Conservation (phyloP, 495 filamentous ascomycete genomes). For the Apodospora peruviana region DNA sequence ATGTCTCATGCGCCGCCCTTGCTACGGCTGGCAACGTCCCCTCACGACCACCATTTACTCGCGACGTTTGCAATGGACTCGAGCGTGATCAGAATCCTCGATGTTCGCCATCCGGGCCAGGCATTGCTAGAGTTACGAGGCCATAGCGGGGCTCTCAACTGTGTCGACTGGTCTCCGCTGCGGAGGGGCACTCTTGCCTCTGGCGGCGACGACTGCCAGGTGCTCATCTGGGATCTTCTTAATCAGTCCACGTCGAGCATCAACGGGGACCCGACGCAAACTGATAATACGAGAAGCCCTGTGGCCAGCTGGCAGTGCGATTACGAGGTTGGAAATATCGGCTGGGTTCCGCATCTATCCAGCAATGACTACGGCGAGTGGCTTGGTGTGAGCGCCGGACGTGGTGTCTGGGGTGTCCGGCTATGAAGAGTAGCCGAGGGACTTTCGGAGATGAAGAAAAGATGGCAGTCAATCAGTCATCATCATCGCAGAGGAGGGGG, state of each 20-base stretch:
- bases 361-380: conserved; percentile 80
- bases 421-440: conserved; percentile 4
- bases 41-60: conserved; percentile 90
- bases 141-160: conserved; percentile 81
- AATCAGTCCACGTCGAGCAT: conserved; percentile 54
- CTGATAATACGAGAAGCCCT: conserved; percentile 61
- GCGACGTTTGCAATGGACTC: conserved; percentile 95
- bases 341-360: conserved; percentile 79
- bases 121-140: conserved; percentile 90
- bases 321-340: conserved; percentile 91
- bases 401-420: conserved; percentile 75
- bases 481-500: neutral
- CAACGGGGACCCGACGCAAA: conserved; percentile 35
- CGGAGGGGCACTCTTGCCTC: conserved; percentile 84
- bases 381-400: conserved; percentile 87
- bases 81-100: conserved; percentile 87
- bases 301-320: conserved; percentile 90
- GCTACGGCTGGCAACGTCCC: conserved; percentile 84
- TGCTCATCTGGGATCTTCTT: conserved; percentile 90
- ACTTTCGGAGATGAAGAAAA: too few species aligned
- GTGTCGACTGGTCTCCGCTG: conserved; percentile 90
- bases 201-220: conserved; percentile 84
- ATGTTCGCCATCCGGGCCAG: conserved; percentile 94
- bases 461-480: neutral
- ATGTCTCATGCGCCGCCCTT: conserved; percentile 78